Percentiles rank a stretch among this genome's conserved stretches.
Conservation (phyloP, 1,284 basidiomycete genomes). For the Gomphus bonarii region DNA sequence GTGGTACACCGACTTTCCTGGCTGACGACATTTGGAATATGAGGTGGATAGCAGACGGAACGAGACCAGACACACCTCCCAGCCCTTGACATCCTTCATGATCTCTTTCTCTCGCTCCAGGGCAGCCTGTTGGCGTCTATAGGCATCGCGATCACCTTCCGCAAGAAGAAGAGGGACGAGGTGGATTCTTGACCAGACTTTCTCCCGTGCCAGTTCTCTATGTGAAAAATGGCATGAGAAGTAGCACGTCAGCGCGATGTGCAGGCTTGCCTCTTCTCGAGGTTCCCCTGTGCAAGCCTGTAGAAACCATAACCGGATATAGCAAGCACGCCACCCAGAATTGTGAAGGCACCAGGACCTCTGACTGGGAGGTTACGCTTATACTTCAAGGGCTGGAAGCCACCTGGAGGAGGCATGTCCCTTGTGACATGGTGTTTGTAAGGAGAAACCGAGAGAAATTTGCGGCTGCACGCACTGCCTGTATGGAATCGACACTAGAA, state of each 20-base stretch:
- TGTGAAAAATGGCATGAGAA: background rate
- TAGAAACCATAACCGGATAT: slow-evolving; percentile 93
- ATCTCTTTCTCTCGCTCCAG: slow-evolving; percentile 79
- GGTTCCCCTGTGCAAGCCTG: slow-evolving; percentile 79
- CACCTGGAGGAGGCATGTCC: slow-evolving; percentile 92
- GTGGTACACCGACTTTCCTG: background rate
- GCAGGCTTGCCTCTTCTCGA: slow-evolving; percentile 79
- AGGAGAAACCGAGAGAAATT: background rate
- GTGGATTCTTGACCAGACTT: slow-evolving; percentile 93
- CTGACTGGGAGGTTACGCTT: slow-evolving; percentile 92
- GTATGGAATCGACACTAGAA: slow-evolving; percentile 18
- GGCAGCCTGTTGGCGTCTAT: slow-evolving; percentile 76
- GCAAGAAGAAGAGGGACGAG: slow-evolving; percentile 87
- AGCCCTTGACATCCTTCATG: slow-evolving; percentile 92
- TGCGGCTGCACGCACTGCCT: slow-evolving; percentile 17
- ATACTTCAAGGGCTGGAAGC: slow-evolving; percentile 91
- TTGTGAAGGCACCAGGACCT: slow-evolving; percentile 80
- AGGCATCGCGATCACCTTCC: slow-evolving; percentile 87
- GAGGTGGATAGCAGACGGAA: background rate
- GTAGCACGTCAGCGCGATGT: slow-evolving; percentile 12
- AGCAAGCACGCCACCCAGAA: slow-evolving; percentile 78
- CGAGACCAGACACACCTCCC: slow-evolving; percentile 64
- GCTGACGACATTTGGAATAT: background rate
- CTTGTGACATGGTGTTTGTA: slow-evolving; percentile 31
- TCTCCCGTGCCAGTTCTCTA: slow-evolving; percentile 92